Base-by-base conservation (phyloP, 73 alveolate species). In the Blepharisma japonicum region DNA sequence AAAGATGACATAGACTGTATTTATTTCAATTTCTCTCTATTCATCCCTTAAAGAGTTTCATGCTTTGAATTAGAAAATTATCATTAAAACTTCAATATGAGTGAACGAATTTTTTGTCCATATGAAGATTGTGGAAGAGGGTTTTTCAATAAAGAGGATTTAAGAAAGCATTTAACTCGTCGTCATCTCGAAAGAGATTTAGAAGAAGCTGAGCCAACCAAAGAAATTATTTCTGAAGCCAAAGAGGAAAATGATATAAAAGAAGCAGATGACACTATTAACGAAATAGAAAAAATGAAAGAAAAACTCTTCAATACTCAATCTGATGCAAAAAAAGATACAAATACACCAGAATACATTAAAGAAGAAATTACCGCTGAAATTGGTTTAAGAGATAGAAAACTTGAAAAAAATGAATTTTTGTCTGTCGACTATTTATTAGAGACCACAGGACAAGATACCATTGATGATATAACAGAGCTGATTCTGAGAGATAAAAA, bases 391-490 rank as follows among this genome's bases (percentile, higher is more conserved):
- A 32, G 42, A 32, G 42, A 32, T 32, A 3, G 42, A 32, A 32
- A 32, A 32, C 42, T 32, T 32, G 42, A 32, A 32, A 32, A 32
- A 32, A 32, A 32, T 32, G 42, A 32, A 32, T 32, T 32, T 32
- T 32, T 32, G 42, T 1, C 42, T 32, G 42, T 32, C 3, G 42
- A 32, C 42, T 32, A 32, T 32, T 32, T 61, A 14, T 39, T 61
- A 20, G 74, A 61, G 5, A 25, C 50, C 47, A 14, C 49, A 18
- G 74, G 74, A 61, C 49, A 61, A 25, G 74, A 61, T 18, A 9
- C 74, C 18, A 20, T 61, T 14, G 74, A 61, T 14, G 74, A 61
- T 18, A 25, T 25, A 25, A 61, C 74, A 20, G 74, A 61, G 74
- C 46, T 61, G 14, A 61, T 61, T 25, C 74, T 61, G 14, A 14